Conservation (phyloP, 192 early-diverging fungal species). For the Backusella circina region DNA sequence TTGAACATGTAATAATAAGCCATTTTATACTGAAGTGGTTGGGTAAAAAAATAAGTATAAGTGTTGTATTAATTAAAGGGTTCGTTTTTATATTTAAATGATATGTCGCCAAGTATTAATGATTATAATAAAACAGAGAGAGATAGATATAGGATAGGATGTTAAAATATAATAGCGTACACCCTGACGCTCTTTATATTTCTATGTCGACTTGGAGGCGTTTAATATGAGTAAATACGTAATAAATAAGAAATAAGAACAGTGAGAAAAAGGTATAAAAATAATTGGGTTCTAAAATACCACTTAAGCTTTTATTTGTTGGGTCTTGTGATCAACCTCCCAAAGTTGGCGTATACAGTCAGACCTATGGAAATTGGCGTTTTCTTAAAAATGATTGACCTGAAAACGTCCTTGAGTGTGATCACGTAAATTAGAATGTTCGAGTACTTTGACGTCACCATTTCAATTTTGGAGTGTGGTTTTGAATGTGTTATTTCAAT, state of each 20-base stretch:
- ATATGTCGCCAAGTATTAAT: neutral
- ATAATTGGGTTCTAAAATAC: neutral
- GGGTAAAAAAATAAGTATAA: neutral
- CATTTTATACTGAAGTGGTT: neutral
- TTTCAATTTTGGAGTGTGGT: too few relatives aligned
- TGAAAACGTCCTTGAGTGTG: too few relatives aligned
- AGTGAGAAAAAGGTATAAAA: neutral
- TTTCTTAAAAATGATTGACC: too few relatives aligned
- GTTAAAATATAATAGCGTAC: neutral
- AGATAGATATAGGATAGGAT: neutral
- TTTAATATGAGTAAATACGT: neutral
- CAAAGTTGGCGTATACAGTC: neutral
- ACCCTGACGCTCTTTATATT: neutral
- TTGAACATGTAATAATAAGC: slow-evolving; percentile 13
- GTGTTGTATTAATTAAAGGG: neutral
- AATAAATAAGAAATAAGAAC: neutral
- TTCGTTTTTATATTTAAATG: neutral
- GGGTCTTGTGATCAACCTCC: neutral
- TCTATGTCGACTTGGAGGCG: neutral
- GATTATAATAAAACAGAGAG: neutral
- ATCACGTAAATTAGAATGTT: too few relatives aligned
- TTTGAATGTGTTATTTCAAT: too few relatives aligned
- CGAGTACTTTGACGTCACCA: too few relatives aligned
- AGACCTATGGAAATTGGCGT: too few relatives aligned
- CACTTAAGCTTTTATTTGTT: neutral